Evolutionary conservation across 768 basidiomycete genomes (phyloP), one percentile per base, ranked within the genome.

Genomic region (Galerina marginata): DNA sequence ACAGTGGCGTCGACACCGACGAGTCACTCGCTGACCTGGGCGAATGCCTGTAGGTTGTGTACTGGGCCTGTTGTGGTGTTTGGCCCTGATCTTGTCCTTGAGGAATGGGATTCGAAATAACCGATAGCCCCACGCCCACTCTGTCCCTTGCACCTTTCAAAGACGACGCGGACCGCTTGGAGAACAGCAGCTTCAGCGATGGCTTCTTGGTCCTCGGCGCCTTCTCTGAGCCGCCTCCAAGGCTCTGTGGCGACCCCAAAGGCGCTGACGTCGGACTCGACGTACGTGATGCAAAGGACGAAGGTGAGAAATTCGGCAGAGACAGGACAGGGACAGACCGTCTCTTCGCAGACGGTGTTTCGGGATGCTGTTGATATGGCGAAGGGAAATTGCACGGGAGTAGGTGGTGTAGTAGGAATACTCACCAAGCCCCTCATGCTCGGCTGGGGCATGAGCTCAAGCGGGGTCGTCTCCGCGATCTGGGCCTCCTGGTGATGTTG

Each of bases 151-250:
- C 37, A 25, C 54, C 55, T 48, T 72, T 71, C 46, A 83, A 66
- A 3, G 84, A 78, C 23, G 87, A 83, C 2, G 77, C 72, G 6
- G 88, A 86, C 49, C 81, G 83, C 75, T 88, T 90, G 36, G 87
- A 79, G 71, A 92, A 89, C 16, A 91, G 77, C 15, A 90, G 74
- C 51, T 86, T 85, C 58, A 91, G 73, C 2, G 90, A 91, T 0
- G 91, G 88, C 52, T 87, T 89, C 73, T 89, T 91, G 59, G 81
- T 54, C 66, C 79, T 70, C 58, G 65, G 50, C 76, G 78, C 55
- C 70, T 71, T 25, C 74, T 69, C 48, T 70, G 65, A 33, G 71
- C 71, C 53, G 74, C 20, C 52, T 69, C 63, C 48, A 44, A 62
- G 37, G 45, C 59, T 55, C 37, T 45, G 66, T 3, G 75, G 70